Base-by-base conservation (phyloP, 2,329 filamentous ascomycete species). In the Shiraia sp. region DNA sequence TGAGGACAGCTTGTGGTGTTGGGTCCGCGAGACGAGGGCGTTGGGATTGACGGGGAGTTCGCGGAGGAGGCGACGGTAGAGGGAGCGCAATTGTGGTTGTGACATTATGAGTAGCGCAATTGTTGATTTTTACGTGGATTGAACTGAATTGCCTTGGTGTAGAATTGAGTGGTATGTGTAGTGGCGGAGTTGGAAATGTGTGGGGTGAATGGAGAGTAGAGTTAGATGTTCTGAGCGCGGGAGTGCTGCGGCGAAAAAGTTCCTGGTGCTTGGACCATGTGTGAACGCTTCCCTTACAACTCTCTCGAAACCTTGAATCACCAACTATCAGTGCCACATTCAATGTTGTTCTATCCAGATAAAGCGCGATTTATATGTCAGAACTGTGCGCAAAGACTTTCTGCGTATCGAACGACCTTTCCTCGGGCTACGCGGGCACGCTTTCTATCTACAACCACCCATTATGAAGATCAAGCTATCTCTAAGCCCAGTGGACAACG, bases 21-120 rank as follows among this genome's bases (percentile, higher is more conserved):
- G 44, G 5, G 55, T 62, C 25, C 55, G 53, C 1, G 51, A 14
- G 13, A 32, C 6, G 14, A 19, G 54, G 17, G 51, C 44, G 58
- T 74, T 72, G 2, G 79, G 76, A 5, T 85, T 85, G 6, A 86
- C 81, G 2, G 92, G 92, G 7, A 96, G 83, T 74, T 96, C 90
- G 69, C 92, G 90, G 41, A 97, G 83, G 63, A 96, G 78, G 29
- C 86, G 81, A 61, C 92, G 88, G 79, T 97, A 97, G 65, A 96
- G 79, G 25, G 89, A 83, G 61, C 89, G 88, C 29, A 88, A 68
- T 51, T 69, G 65, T 27, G 75, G 19, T 10, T 51, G 32, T n/a
- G 71, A 59, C 71, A 74, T 74, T 55, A 10, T 32, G 15, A 26
- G 14, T 38, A 19, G 23, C 19, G 19, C 19, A 22, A 8, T 22